phyloP scores from a whole-genome alignment of 169 alveolate species.

The Plasmodium falciparum region DNA sequence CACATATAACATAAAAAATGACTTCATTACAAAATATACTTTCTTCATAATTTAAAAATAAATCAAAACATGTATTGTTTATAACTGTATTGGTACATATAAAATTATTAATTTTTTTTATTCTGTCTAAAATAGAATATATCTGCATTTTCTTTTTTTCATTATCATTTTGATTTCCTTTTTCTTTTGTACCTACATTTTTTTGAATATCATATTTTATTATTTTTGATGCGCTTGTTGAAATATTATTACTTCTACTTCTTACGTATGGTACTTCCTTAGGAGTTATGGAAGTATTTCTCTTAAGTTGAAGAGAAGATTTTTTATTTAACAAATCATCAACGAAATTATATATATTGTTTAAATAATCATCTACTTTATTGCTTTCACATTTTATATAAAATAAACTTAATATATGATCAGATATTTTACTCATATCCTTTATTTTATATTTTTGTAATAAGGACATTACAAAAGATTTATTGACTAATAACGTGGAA shows the following conservation, averaged over 20 bases:
- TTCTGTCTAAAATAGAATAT: slow-evolving; percentile 37
- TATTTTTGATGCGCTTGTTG: neutral
- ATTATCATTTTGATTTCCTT: slow-evolving; percentile 7
- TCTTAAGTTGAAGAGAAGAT: slow-evolving; percentile 1
- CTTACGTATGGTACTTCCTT: neutral
- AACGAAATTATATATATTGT: slow-evolving; percentile 23
- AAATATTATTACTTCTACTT: neutral
- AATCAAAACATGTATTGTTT: slow-evolving; percentile 54
- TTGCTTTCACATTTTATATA: slow-evolving; percentile 63
- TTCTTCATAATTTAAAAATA: slow-evolving; percentile 74
- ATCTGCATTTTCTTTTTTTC: slow-evolving; percentile 17
- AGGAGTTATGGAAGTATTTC: neutral
- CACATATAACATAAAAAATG: slow-evolving; percentile 63
- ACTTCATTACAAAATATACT: slow-evolving; percentile 56
- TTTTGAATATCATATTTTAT: neutral
- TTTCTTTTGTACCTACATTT: neutral
- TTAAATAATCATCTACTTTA: slow-evolving; percentile 69
- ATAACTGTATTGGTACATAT: slow-evolving; percentile 52
- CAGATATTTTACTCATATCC: slow-evolving; percentile 25
- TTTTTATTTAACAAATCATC: slow-evolving; percentile 26
- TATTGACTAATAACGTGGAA: slow-evolving; percentile 25
- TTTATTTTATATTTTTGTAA: slow-evolving; percentile 54
- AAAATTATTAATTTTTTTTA: slow-evolving; percentile 64
- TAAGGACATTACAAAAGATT: slow-evolving; percentile 14
- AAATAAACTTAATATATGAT: slow-evolving; percentile 38